Percentiles rank a stretch among this genome's conserved stretches.
Conservation (phyloP, 306 rosid species). For the Echinosophora koreensis region DNA sequence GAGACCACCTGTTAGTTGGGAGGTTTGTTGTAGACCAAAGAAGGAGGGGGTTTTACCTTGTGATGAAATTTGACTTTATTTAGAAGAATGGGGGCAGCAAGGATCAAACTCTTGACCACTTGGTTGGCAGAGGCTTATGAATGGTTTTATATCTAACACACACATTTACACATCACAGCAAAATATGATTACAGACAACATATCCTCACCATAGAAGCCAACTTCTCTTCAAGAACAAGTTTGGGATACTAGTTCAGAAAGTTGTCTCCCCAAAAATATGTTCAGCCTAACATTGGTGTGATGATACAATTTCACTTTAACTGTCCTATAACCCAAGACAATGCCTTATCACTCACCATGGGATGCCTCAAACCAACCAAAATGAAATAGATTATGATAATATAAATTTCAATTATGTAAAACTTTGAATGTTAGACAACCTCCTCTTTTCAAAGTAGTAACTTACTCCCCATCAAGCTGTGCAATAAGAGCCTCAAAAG, state of each 20-base stretch:
- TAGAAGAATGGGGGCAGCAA: too few relatives aligned
- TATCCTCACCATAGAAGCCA: constrained; percentile 20
- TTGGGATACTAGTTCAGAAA: neutral
- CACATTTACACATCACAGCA: neutral
- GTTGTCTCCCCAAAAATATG: neutral
- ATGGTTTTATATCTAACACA: neutral
- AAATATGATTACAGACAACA: neutral
- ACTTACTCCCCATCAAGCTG: constrained; percentile 99
- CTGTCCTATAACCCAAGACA: neutral
- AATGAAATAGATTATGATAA: constrained; percentile 2
- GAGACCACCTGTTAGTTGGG: too few relatives aligned
- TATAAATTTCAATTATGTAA: neutral
- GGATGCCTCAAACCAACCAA: constrained; percentile 24
- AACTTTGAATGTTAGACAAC: constrained; percentile 17
- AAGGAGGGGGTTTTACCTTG: too few relatives aligned
- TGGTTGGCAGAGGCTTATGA: neutral
- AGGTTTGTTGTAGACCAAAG: too few relatives aligned
- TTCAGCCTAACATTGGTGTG: neutral
- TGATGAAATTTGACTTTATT: too few relatives aligned
- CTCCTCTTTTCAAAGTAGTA: constrained; percentile 27
- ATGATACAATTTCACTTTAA: neutral
- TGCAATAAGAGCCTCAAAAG: constrained; percentile 91
- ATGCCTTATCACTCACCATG: neutral
- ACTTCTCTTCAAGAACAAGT: constrained; percentile 12
- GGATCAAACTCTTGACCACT: neutral